Conservation (phyloP, 169 alveolate genomes). For the Eimeria zaria region DNA sequence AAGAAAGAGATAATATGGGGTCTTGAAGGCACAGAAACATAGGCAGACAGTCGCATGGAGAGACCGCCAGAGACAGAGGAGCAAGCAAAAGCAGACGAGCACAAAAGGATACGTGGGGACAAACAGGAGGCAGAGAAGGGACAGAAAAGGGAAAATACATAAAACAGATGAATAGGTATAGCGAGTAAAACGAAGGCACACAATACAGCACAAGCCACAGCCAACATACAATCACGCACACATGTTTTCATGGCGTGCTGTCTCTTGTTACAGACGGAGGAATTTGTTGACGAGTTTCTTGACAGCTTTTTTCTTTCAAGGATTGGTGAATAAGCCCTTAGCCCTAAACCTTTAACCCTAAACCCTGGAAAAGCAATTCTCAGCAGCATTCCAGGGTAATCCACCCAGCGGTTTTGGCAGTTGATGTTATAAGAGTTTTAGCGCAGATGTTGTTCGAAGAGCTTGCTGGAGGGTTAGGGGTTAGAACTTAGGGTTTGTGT, state of each 20-base stretch:
- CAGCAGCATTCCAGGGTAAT: too few species aligned
- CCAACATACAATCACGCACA: background rate
- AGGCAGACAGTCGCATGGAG: too few species aligned
- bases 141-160: too few species aligned
- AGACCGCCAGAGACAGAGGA: too few species aligned
- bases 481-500: background rate
- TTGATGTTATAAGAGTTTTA: background rate
- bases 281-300: slow-evolving; percentile 66
- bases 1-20: too few species aligned
- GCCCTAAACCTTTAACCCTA: background rate
- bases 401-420: background rate
- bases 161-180: too few species aligned
- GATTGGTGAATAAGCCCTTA: slow-evolving; percentile 8
- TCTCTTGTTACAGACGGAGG: slow-evolving; percentile 63
- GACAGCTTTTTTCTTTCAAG: slow-evolving; percentile 74
- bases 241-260: background rate
- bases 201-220: background rate
- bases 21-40: too few species aligned
- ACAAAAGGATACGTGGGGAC: background rate
- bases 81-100: too few species aligned
- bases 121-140: background rate
- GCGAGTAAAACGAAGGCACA: background rate
- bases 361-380: background rate
- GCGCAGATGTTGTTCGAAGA: background rate
- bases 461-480: background rate